Base-by-base conservation (phyloP, 345 rosid species). In the Mallotus nudiflorus region DNA sequence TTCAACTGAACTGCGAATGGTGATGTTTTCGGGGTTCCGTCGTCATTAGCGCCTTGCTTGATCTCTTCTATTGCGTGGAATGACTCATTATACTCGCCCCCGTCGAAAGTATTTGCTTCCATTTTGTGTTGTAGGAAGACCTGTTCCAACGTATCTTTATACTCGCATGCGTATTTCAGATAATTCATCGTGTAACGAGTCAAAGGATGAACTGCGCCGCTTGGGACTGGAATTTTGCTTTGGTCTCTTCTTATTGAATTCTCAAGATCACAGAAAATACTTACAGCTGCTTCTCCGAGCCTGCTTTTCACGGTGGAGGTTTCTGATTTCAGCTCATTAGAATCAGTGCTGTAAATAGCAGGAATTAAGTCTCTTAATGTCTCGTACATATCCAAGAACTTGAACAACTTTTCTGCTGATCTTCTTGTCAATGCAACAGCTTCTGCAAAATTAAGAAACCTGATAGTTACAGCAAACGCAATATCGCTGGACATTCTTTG, bases 1-100 rank as follows among this genome's bases (percentile, higher is more conserved):
- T 82, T 76, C 63, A 90, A 42, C 63, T 88, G 90, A 15, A 35
- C 39, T 0, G 92, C 74, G 46, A 91, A 91, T 0, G 87, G 87
- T 4, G 90, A 83, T 15, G 65, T 74, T 51, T 76, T 66, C 6
- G 71, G 79, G 6, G 71, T 76, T 3, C 75, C 71, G 7, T 70
- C 71, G 6, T 76, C 68, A 13, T 59, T 65, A 9, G 71, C 70
- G 19, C 78, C 70, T 27, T 33, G 20, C 2, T 16, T 48, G 8
- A 44, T 45, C 63, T 73, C 67, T 48, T 7, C 9, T 48, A 37
- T 27, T 25, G 33, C 28, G 9, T 57, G 58, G 35, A 1, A 18
- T 18, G 25, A n/a, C n/a, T n/a, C n/a, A n/a, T n/a, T n/a, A n/a
- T n/a, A n/a, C n/a, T 61, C 33, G 6, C 55, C 31, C 4, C 13